These are phyloP conservation scores for Suillus luteus DNA, from an alignment of 768 basidiomycete genomes.

Conservation along the genomic window DNA sequence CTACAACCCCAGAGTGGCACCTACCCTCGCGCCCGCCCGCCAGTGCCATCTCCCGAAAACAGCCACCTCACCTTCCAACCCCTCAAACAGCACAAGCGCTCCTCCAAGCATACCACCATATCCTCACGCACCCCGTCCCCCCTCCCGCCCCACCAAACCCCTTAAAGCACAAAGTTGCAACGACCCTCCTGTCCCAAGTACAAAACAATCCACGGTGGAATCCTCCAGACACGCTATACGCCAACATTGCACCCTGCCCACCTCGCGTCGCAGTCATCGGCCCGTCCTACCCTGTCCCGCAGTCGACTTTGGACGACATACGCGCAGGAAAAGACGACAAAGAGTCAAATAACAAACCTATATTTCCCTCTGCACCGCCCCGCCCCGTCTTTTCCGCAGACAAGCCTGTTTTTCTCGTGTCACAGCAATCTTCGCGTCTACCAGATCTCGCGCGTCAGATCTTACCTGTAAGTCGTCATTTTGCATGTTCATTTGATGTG, in stretches of 20 bases:
- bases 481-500: neutral
- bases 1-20: constrained; percentile 68
- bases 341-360: constrained; percentile 47
- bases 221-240: constrained; percentile 64
- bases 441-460: constrained; percentile 67
- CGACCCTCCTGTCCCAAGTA: constrained; percentile 62
- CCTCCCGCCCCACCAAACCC: constrained; percentile 53
- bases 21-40: constrained; percentile 48
- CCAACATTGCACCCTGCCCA: constrained; percentile 54
- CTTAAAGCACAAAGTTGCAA: constrained; percentile 72
- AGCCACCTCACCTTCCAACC: constrained; percentile 40
- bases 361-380: constrained; percentile 39
- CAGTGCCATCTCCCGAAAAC: constrained; percentile 21
- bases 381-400: constrained; percentile 45
- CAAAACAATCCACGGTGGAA: constrained; percentile 68
- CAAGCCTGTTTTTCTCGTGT: constrained; percentile 63
- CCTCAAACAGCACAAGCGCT: constrained; percentile 67
- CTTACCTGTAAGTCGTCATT: constrained; percentile 55
- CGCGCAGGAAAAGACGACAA: constrained; percentile 48
- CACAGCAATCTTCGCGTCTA: constrained; percentile 63
- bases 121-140: constrained; percentile 69
- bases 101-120: constrained; percentile 72
- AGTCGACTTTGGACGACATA: constrained; percentile 31
- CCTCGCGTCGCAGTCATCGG: constrained; percentile 65
- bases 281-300: constrained; percentile 64